Percentiles rank a stretch among this genome's conserved stretches.
Evolutionary conservation across 1,284 basidiomycete species (phyloP).

Genomic region (Mycocalia duriaeana): DNA sequence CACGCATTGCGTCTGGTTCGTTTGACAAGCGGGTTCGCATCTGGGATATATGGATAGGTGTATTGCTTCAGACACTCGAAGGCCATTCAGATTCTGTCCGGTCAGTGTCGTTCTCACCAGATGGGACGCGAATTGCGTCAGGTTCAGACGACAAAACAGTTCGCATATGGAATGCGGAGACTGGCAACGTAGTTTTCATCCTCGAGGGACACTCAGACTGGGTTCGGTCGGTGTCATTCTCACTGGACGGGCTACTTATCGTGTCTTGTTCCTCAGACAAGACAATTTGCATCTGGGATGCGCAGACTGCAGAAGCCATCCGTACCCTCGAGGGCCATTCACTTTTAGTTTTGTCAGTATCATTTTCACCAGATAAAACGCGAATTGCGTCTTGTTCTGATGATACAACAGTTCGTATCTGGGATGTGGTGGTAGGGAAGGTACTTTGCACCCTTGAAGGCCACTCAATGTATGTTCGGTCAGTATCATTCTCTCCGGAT

Average conservation of each 20-base stretch:
- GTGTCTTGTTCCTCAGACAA: constrained; percentile 13
- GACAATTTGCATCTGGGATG: constrained; percentile 21
- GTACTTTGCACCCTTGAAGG: no score
- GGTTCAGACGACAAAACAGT: background rate
- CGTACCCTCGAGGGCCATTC: background rate
- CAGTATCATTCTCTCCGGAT: no score
- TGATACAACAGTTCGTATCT: no score
- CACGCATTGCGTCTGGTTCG: constrained; percentile 14
- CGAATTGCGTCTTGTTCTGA: background rate
- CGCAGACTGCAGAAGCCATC: background rate
- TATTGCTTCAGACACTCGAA: no score
- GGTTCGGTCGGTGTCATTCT: background rate
- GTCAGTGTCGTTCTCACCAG: background rate
- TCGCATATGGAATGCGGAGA: background rate
- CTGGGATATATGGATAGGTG: constrained; percentile 12
- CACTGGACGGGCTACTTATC: background rate
- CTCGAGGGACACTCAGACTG: background rate
- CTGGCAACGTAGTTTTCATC: background rate
- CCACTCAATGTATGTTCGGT: no score
- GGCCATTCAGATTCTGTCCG: background rate
- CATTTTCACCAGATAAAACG: background rate
- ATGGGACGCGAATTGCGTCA: background rate
- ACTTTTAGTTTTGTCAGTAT: background rate
- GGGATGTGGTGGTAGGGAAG: no score
- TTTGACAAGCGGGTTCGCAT: constrained; percentile 14